These are phyloP conservation scores for Paraurostyla sp. DNA, from an alignment of 73 alveolate species.

Conservation along the genomic window DNA sequence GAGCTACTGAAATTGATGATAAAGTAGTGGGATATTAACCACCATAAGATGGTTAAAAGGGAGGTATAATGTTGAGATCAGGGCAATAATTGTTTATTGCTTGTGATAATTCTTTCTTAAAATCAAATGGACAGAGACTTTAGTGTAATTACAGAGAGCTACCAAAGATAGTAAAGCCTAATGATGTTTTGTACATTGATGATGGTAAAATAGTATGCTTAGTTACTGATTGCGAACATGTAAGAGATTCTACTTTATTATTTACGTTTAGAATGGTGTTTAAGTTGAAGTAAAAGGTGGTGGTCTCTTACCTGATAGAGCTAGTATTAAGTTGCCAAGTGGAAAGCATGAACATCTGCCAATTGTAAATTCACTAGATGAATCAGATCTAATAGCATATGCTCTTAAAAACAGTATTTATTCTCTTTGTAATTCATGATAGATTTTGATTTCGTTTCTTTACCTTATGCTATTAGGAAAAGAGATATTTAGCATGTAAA, in stretches of 20 bases:
- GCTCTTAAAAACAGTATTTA: not conserved
- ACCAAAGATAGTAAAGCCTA: constrained; percentile 86
- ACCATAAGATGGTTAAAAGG: not conserved
- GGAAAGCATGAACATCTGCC: constrained; percentile 54
- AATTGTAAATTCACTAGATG: not conserved
- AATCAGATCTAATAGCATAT: not conserved
- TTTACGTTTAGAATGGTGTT: constrained; percentile 51
- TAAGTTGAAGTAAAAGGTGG: constrained; percentile 72
- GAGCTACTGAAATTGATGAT: constrained; percentile 34
- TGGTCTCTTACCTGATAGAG: not conserved
- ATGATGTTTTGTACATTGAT: constrained; percentile 88
- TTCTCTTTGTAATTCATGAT: too few relatives aligned
- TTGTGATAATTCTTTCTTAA: not conserved
- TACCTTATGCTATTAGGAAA: constrained; percentile 43
- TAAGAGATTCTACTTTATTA: constrained; percentile 40
- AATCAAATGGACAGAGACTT: constrained; percentile 45
- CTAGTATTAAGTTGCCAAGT: constrained; percentile 9
- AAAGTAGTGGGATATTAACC: not conserved
- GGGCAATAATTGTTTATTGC: constrained; percentile 35
- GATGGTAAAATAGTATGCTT: constrained; percentile 87
- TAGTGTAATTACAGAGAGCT: constrained; percentile 87
- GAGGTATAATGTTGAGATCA: constrained; percentile 6
- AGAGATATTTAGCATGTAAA: constrained; percentile 40
- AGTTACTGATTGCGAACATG: constrained; percentile 81
- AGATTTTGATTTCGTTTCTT: constrained; percentile 27